Evolutionary conservation across 352 stramenopile genomes (phyloP), one percentile per base, ranked within the genome.

Genomic region (Phytophthora brassicae): DNA sequence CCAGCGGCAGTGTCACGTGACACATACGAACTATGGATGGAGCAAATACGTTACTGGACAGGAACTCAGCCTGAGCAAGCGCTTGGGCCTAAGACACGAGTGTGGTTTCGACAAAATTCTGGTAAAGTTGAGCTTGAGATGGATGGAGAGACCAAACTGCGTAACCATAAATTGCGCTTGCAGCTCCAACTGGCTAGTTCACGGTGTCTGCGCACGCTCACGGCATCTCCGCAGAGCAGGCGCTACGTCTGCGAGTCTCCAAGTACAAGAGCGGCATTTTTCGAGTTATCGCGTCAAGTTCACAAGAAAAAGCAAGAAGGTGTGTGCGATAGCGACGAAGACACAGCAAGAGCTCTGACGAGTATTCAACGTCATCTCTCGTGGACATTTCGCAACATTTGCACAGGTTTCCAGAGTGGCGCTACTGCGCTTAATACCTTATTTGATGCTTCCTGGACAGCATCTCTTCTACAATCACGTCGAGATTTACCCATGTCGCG

Each of bases 1-100:
- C 63, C 71, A 0, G 60, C 72, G 0, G 31, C 69, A 6, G 72
- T 75, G 20, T 51, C 72, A 28, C 67, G 44, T 29, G 68, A 79
- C 4, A 74, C 77, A 2, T 88, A 89, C 48, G 74, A 85, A 42
- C 57, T 76, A 9, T 92, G 81, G 81, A 80, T 90, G 74, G 68
- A 86, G 39, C 74, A 82, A 42, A 72, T 92, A 46, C 59, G 60
- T 1, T 70, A 66, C 22, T 89, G 84, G 79, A 58, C 66, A 26
- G 45, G 45, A 16, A 68, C 48, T 2, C 20, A 64, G 28, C 29
- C 26, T 11, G 56, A 55, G 50, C 20, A 38, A 43, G 24, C 43
- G 13, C 20, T 17, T 5, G 42, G 50, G 19, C 19, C 36, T 22
- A 55, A 19, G 1, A 72, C 56, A 62, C 38, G 20, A 48, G 41